Evolutionary conservation across 176 grass and related monocot genomes (phyloP), one percentile per base, ranked within the genome.

Genomic region (Phragmites australis): DNA sequence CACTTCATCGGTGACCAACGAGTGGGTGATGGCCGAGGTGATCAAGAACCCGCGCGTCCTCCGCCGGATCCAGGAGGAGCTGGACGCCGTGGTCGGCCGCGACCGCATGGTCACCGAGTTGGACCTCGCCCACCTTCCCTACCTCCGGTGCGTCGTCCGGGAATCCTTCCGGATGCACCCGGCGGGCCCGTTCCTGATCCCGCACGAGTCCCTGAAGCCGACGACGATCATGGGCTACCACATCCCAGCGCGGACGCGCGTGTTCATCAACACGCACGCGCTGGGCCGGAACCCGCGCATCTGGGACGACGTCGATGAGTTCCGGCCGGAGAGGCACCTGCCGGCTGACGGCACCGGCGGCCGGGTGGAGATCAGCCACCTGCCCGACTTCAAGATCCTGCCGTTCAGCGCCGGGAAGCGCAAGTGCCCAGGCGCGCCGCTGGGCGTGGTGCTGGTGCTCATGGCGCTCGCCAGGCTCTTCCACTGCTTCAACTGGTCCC

Each of bases 21-120:
- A 98, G 42, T 98, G 95, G 95, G 95, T 89, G 75, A 98, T 94
- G 95, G 85, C 88, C 0, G 95, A 98, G 81, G 92, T 91, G 88
- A 98, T 98, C 71, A 90, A 87, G 71, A 90, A 87, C 68, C 92
- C 95, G 4, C 75, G 84, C 45, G 85, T 98, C 49, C 92, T 94
- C 43, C 48, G 40, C 19, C 78, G 75, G 26, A 81, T 94, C 46
- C 95, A 98, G 85, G 76, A 84, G 26, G 95, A 98, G 81, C 92
- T 98, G 0, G 92, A 98, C 70, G 47, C 47, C 0, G 74, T 98
- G 0, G 67, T 94, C 1, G 95, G 90, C 59, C 74, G 60, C 1
- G 67, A 83, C 78, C 86, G 92, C 22, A 82, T 91, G 89, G 92
- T 93, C 16, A 40, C 43, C 5, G 92, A 98, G 70, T 81, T 90